These are phyloP conservation scores for Termitomyces sp. DNA, from an alignment of 1,284 basidiomycete genomes.

Conservation along the genomic window DNA sequence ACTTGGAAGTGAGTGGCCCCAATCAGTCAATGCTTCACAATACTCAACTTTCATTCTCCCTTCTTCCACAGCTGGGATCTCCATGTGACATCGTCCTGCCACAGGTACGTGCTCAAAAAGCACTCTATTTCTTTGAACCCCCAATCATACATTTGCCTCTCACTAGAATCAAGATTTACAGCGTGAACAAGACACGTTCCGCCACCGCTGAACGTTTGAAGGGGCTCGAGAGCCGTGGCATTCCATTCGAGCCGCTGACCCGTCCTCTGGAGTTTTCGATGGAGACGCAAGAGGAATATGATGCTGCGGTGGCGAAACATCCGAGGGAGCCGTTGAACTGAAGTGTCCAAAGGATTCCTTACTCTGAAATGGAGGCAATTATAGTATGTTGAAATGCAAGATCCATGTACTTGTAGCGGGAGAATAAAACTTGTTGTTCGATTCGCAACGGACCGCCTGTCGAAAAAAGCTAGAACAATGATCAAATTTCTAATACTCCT, in stretches of 20 bases:
- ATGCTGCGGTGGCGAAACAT: constrained; percentile 26
- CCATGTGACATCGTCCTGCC: constrained; percentile 51
- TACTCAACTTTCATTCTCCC: neutral
- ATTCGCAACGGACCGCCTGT: neutral
- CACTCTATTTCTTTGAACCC: neutral
- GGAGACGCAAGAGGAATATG: constrained; percentile 35
- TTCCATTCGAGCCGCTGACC: constrained; percentile 36
- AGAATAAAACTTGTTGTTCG: neutral
- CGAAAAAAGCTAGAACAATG: neutral
- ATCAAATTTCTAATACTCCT: neutral
- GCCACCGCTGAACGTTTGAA: constrained; percentile 38
- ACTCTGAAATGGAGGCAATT: neutral
- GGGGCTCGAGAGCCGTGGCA: constrained; percentile 34
- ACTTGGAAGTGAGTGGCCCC: constrained; percentile 45
- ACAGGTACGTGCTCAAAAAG: constrained; percentile 24
- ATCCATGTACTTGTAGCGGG: neutral
- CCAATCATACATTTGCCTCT: neutral
- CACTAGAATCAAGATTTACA: constrained; percentile 44
- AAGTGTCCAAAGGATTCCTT: neutral
- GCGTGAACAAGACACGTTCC: constrained; percentile 40
- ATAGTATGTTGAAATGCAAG: neutral
- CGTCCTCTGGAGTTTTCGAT: constrained; percentile 35
- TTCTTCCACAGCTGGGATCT: constrained; percentile 41
- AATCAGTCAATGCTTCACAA: neutral
- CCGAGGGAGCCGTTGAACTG: constrained; percentile 25